Conservation (phyloP, 352 stramenopile genomes). For the Globisporangium splendens region DNA sequence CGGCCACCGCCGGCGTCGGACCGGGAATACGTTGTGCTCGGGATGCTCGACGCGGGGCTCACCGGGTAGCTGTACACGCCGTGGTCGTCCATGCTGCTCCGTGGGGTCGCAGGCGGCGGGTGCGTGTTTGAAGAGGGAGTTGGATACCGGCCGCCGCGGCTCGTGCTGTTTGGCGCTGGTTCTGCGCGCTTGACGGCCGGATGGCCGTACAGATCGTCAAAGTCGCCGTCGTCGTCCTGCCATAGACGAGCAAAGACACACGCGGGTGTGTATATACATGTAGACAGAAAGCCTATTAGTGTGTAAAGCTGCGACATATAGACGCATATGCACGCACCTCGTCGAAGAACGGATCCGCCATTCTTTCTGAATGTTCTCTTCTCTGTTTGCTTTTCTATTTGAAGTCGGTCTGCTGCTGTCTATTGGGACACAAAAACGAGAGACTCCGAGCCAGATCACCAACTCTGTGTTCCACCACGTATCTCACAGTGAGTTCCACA, state of each 20-base stretch:
- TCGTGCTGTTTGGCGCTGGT: background rate
- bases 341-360: constrained; percentile 49
- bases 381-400: constrained; percentile 12
- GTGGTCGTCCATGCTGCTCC: background rate
- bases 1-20: constrained; percentile 6
- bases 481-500: background rate
- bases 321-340: constrained; percentile 17
- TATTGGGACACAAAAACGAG: background rate
- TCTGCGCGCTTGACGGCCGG: constrained; percentile 30
- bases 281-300: background rate
- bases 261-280: background rate
- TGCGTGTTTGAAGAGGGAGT: too few relatives aligned
- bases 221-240: constrained; percentile 65
- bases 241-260: background rate
- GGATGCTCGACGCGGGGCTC: constrained; percentile 12
- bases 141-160: too few relatives aligned
- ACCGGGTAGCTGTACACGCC: constrained; percentile 11
- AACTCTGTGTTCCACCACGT: too few relatives aligned
- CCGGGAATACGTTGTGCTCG: constrained; percentile 13
- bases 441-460: too few relatives aligned
- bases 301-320: background rate
- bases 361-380: constrained; percentile 3
- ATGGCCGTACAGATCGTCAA: constrained; percentile 75
- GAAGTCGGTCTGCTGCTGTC: too few relatives aligned
- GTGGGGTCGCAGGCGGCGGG: background rate